Conservation (phyloP, 768 basidiomycete species). For the Boletus reticulatus region DNA sequence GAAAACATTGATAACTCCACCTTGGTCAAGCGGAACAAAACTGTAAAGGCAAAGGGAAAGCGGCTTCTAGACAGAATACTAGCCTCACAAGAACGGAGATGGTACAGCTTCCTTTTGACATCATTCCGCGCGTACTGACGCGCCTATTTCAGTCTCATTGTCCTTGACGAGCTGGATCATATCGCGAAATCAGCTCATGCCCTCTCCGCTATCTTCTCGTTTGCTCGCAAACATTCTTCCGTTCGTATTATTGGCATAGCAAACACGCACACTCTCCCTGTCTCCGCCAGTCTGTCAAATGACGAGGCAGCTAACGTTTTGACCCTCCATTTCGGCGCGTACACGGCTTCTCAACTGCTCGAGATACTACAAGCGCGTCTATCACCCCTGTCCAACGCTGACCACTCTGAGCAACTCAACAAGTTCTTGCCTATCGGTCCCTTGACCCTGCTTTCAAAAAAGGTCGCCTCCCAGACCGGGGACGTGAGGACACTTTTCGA, state of each 20-base stretch:
- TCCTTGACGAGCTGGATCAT: slow-evolving; percentile 88
- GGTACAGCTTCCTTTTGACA: slow-evolving; percentile 32
- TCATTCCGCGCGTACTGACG: slow-evolving; percentile 18
- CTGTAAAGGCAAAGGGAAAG: slow-evolving; percentile 46
- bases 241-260: slow-evolving; percentile 82
- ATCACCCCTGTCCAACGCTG: slow-evolving; percentile 42
- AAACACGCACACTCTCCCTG: slow-evolving; percentile 83
- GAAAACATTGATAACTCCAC: slow-evolving; percentile 47
- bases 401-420: slow-evolving; percentile 33
- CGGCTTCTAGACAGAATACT: slow-evolving; percentile 48
- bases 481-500: slow-evolving; percentile 82
- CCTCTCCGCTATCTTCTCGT: slow-evolving; percentile 62
- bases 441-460: slow-evolving; percentile 71
- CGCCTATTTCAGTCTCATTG: slow-evolving; percentile 51
- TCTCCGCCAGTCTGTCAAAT: slow-evolving; percentile 41
- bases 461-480: slow-evolving; percentile 77
- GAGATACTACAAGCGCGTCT: slow-evolving; percentile 68
- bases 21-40: slow-evolving; percentile 35
- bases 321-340: slow-evolving; percentile 81
- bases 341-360: slow-evolving; percentile 68
- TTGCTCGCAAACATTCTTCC: slow-evolving; percentile 52
- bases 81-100: slow-evolving; percentile 46
- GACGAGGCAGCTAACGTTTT: slow-evolving; percentile 41
- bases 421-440: slow-evolving; percentile 64
- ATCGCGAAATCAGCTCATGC: slow-evolving; percentile 60